These are phyloP conservation scores for Mycotypha africana DNA, from an alignment of 371 early-diverging fungal species.

Conservation along the genomic window DNA sequence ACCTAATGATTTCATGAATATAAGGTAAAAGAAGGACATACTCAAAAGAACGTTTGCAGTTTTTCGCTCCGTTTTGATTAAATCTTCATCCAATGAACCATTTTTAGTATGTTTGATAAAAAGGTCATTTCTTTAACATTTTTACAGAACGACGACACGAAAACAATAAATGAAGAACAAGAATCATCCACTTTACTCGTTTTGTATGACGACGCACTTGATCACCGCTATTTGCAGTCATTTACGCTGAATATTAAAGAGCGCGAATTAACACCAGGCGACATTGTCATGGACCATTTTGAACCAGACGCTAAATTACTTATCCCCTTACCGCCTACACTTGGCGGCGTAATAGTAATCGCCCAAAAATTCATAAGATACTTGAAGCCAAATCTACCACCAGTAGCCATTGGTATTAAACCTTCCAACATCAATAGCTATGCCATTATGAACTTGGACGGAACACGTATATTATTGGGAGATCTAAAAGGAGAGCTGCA, in stretches of 20 bases:
- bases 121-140: constrained; percentile 65
- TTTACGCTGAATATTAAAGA: constrained; percentile 52
- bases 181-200: constrained; percentile 66
- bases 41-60: too few relatives aligned
- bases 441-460: constrained; percentile 41
- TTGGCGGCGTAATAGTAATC: constrained; percentile 67
- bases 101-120: constrained; percentile 68
- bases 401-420: constrained; percentile 51
- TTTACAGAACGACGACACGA: constrained; percentile 33
- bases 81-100: too few relatives aligned
- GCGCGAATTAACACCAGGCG: constrained; percentile 40
- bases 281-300: constrained; percentile 45
- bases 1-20: constrained; percentile 25
- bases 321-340: constrained; percentile 50
- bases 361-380: constrained; percentile 68
- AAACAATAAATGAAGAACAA: too few relatives aligned
- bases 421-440: constrained; percentile 51
- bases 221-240: constrained; percentile 56
- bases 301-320: constrained; percentile 54
- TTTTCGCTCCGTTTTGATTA: too few relatives aligned
- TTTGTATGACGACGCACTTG: constrained; percentile 69
- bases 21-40: constrained; percentile 37
- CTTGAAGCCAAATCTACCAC: constrained; percentile 36
- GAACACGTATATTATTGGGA: constrained; percentile 68
- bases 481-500: constrained; percentile 69